Base-by-base conservation (phyloP, 1,139 yeast species). In the Candida tropicalis region DNA sequence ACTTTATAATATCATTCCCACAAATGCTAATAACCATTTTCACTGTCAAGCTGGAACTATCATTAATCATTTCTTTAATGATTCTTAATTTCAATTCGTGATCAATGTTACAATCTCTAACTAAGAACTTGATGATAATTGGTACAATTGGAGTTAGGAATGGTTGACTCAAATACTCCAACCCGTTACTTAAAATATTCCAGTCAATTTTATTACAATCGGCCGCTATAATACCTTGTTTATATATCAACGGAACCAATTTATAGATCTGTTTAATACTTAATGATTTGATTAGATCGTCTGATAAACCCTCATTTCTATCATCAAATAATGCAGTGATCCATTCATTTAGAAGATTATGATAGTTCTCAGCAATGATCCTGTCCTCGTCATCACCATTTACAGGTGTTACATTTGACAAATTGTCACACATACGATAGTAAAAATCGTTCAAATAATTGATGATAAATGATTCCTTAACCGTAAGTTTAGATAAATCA, bases 301-400 rank as follows among this genome's bases (percentile, higher is more conserved):
- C 97, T 0, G 96, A 82, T 34, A 91, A 79, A 2, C 97, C 96
- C 42, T 90, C 95, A 35, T 88, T 80, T 38, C 61, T 59, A 44
- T 70, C 77, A 47, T 88, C 91, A 63, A 87, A 90, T 38, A 91
- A 63, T 2, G 95, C 93, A 34, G 77, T 70, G 35, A 87, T 77
- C 98, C 98, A 91, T 33, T 81, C 86, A 38, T 79, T 80, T 25
- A 87, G 63, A 10, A 84, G 69, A 31, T 71, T 79, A 39, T 72
- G 68, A 52, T 68, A 72, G 47, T 71, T 71, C 22, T 58, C 49
- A 3, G 65, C 56, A 12, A 70, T 68, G 4, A 63, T 63, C 10
- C 49, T 49, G 33, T 68, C 73, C 41, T 68, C 72, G 17, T 61
- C 66, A 17, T 50, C 51, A 31, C 41, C 33, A 2, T 41, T 32